phyloP scores from a whole-genome alignment of 768 basidiomycete species.

The Collybia sordida region DNA sequence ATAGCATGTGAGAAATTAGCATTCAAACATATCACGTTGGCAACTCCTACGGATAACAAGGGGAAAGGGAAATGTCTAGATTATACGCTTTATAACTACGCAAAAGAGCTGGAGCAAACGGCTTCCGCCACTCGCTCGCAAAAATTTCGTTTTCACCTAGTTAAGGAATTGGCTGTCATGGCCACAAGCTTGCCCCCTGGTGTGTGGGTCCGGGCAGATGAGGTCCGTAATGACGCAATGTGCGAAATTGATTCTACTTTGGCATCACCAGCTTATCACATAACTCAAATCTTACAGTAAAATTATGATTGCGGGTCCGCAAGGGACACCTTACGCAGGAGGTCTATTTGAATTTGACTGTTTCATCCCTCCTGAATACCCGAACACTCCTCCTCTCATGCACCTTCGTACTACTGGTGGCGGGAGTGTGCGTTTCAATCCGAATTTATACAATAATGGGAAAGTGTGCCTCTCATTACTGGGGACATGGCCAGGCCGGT shows the following conservation, averaged over 20 bases:
- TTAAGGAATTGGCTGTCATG: constrained; percentile 56
- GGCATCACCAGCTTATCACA: constrained; percentile 1
- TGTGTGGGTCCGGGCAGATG: constrained; percentile 57
- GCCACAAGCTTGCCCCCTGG: constrained; percentile 56
- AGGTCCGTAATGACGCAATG: constrained; percentile 57
- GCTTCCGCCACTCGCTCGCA: constrained; percentile 40
- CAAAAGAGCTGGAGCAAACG: constrained; percentile 27
- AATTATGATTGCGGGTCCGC: constrained; percentile 58
- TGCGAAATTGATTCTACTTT: constrained; percentile 24
- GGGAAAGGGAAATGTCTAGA: constrained; percentile 19
- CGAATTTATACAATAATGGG: constrained; percentile 49
- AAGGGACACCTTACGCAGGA: constrained; percentile 52
- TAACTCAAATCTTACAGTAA: constrained; percentile 32
- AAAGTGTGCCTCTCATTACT: constrained; percentile 57
- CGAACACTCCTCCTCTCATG: constrained; percentile 43
- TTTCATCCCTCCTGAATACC: constrained; percentile 53
- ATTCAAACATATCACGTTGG: constrained; percentile 42
- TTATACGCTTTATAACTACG: constrained; percentile 34
- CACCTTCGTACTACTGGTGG: constrained; percentile 54
- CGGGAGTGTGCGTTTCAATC: constrained; percentile 53
- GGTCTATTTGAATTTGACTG: constrained; percentile 60
- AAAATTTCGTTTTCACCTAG: constrained; percentile 48
- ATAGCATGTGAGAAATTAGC: constrained; percentile 46
- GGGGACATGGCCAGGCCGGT: constrained; percentile 57
- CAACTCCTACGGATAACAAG: constrained; percentile 5